Evolutionary conservation across 495 filamentous ascomycete species (phyloP).

Genomic region (Neurospora tetrasperma): DNA sequence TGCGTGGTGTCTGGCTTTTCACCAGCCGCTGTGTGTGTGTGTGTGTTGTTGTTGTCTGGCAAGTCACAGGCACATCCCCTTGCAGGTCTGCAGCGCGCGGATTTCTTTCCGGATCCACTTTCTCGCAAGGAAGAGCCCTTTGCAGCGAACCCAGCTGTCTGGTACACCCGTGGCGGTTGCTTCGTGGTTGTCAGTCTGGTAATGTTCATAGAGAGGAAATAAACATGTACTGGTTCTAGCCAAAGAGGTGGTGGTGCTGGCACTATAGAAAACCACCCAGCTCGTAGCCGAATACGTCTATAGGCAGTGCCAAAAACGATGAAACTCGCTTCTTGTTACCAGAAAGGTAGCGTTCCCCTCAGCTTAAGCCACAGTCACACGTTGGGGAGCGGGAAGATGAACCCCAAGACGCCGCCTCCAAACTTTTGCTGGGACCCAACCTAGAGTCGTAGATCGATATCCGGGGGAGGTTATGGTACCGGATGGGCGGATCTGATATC

Average conservation of each 20-base stretch:
- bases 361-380: not conserved
- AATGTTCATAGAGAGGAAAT: not conserved
- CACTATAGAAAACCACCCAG: not conserved
- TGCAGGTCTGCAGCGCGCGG: not conserved
- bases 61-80: not conserved
- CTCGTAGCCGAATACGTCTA: not conserved
- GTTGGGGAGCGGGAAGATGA: not conserved
- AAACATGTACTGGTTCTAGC: not conserved
- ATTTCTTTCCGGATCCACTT: not conserved
- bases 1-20: not conserved
- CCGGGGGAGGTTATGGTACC: not conserved
- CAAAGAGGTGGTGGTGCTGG: not conserved
- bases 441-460: not conserved
- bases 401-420: not conserved
- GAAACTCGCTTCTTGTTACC: not conserved
- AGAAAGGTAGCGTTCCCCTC: not conserved
- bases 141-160: not conserved
- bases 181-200: not conserved
- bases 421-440: not conserved
- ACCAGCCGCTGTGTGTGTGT: not conserved
- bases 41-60: not conserved
- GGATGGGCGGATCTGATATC: not conserved
- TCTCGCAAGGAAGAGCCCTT: not conserved
- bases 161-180: not conserved
- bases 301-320: not conserved